Evolutionary conservation across 108 stramenopile species (phyloP), one percentile per base, ranked within the genome.

Genomic region (Stephanodiscus minutulus): DNA sequence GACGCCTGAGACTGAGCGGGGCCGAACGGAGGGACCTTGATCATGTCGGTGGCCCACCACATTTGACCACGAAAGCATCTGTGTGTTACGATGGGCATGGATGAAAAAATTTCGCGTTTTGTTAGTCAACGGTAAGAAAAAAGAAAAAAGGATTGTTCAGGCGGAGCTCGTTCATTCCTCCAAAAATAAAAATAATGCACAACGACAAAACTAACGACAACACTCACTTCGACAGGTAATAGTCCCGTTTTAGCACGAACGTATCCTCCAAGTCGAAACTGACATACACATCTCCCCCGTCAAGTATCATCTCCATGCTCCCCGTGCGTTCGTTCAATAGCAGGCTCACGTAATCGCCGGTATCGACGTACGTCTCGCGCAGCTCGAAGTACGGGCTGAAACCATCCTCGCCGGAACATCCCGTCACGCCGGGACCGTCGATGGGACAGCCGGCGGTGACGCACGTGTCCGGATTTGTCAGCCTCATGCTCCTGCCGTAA

Each of bases 21-120:
- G n/a, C n/a, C n/a, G n/a, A n/a, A n/a, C n/a, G n/a, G n/a, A n/a
- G n/a, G n/a, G n/a, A n/a, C 68, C 33, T 75, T 62, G 39, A 74
- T 74, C 79, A 80, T 80, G 68, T 80, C 79, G 25, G 69, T 29
- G 37, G 79, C 73, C 79, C 79, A 80, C 79, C 79, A 80, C 79
- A 80, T 80, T 59, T 68, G 61, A 59, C 79, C 79, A 64, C 79
- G 66, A 15, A 80, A 69, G 61, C 79, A 80, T 44, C 73, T 75
- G 35, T 21, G 36, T 17, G n/a, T n/a, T n/a, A n/a, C 20, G 20
- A 49, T 49, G 20, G 35, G 6, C n/a, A n/a, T n/a, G n/a, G n/a
- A n/a, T n/a, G n/a, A n/a, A n/a, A n/a, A n/a, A n/a, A n/a, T n/a
- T n/a, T n/a, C n/a, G n/a, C n/a, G n/a, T n/a, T 35, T 35, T 35